phyloP scores from a whole-genome alignment of 805 yeast genomes.

The Myxozyma udenii region DNA sequence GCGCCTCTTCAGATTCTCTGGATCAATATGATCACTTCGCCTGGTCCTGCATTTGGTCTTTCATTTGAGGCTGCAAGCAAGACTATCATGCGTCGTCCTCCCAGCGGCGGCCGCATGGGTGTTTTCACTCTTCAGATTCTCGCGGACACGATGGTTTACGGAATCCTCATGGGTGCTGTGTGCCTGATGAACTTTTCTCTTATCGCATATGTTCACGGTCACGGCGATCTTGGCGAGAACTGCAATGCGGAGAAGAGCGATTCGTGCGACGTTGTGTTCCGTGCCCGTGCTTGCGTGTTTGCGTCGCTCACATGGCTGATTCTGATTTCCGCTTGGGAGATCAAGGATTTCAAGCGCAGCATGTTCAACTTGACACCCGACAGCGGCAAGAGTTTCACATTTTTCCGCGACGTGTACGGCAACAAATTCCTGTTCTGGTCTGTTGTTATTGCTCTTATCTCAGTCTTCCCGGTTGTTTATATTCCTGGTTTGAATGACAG shows the following conservation, averaged over 20 bases:
- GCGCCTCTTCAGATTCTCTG: conserved; percentile 78
- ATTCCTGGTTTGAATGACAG: conserved; percentile 80
- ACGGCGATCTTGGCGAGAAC: conserved; percentile 59
- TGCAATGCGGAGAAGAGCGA: conserved; percentile 56
- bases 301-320: conserved; percentile 87
- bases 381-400: conserved; percentile 55
- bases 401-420: conserved; percentile 62
- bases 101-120: conserved; percentile 52
- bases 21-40: conserved; percentile 74
- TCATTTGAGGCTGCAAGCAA: conserved; percentile 65
- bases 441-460: conserved; percentile 60
- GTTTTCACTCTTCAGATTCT: conserved; percentile 67
- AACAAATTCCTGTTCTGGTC: conserved; percentile 84
- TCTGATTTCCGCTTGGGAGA: conserved; percentile 78
- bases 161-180: conserved; percentile 66
- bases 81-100: conserved; percentile 62
- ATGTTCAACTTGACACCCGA: conserved; percentile 56
- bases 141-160: conserved; percentile 67
- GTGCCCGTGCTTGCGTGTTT: conserved; percentile 74
- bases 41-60: conserved; percentile 82
- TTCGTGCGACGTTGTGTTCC: conserved; percentile 61
- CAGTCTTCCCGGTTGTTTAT: conserved; percentile 78
- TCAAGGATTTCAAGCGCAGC: conserved; percentile 66
- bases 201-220: conserved; percentile 63
- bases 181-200: conserved; percentile 66